Conservation (phyloP, 257 asterid genomes). For the Nicotiana undulata region DNA sequence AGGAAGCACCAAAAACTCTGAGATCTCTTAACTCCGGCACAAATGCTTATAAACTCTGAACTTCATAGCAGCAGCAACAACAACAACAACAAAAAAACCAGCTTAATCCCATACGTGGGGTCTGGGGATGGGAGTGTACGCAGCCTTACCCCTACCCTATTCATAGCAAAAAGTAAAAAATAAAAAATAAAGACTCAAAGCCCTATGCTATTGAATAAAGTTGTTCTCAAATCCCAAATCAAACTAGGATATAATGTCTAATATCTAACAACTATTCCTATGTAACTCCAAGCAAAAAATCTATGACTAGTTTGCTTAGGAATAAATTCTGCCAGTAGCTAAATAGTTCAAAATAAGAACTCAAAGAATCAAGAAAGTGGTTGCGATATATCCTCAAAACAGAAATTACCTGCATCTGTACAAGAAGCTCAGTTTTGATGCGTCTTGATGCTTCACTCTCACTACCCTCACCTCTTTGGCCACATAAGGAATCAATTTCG, state of each 20-base stretch:
- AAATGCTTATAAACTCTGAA: neutral
- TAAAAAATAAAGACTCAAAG: neutral
- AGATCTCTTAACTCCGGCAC: neutral
- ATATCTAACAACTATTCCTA: neutral
- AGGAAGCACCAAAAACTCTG: neutral
- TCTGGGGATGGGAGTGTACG: no score
- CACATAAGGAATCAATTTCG: slow-evolving; percentile 74
- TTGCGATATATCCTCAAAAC: neutral
- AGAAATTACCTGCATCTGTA: slow-evolving; percentile 72
- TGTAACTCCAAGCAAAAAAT: neutral
- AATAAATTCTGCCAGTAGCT: neutral
- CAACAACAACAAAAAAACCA: no score
- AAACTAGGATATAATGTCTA: neutral
- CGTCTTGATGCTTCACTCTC: slow-evolving; percentile 88
- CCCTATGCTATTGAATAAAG: neutral
- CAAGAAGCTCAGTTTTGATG: slow-evolving; percentile 71
- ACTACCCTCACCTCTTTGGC: slow-evolving; percentile 77
- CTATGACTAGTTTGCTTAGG: neutral
- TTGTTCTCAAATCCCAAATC: neutral
- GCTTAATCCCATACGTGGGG: no score
- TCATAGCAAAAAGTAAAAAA: neutral
- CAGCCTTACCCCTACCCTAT: no score
- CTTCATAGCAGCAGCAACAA: neutral
- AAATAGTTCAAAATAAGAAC: neutral
- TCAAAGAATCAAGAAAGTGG: neutral